phyloP scores from a whole-genome alignment of 805 yeast species.

The Torulaspora delbrueckii region DNA sequence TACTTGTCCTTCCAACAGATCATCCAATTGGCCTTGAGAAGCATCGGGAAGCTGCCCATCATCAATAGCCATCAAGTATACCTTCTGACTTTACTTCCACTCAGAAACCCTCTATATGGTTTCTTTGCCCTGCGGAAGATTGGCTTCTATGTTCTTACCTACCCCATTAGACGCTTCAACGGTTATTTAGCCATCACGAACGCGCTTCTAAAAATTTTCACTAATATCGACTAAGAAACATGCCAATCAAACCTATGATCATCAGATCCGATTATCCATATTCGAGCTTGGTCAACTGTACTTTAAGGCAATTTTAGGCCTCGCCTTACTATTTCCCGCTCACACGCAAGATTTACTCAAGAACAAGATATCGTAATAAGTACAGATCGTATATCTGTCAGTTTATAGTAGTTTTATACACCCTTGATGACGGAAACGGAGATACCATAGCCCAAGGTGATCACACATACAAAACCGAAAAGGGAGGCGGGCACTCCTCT shows the following conservation, averaged over 20 bases:
- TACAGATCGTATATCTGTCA: too few relatives aligned
- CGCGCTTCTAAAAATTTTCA: slow-evolving; percentile 6
- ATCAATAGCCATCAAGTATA: not conserved
- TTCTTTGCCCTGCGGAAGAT: not conserved
- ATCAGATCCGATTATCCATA: too few relatives aligned
- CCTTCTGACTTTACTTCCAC: not conserved
- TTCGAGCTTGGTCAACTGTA: too few relatives aligned
- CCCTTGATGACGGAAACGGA: slow-evolving; percentile 45
- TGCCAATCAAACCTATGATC: not conserved
- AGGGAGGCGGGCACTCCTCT: slow-evolving; percentile 88
- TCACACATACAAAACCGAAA: slow-evolving; percentile 63
- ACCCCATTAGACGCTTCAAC: not conserved
- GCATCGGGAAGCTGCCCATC: not conserved
- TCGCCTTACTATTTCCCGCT: too few relatives aligned
- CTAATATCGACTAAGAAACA: not conserved
- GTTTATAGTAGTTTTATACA: not conserved
- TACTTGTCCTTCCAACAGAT: not conserved
- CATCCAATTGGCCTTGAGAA: not conserved
- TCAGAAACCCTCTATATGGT: not conserved
- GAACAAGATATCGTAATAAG: too few relatives aligned
- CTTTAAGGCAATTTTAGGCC: too few relatives aligned
- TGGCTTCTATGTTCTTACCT: not conserved
- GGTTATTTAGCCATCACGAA: not conserved
- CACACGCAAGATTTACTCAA: too few relatives aligned
- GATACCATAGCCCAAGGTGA: slow-evolving; percentile 75